These are phyloP conservation scores for Auricularia cornea DNA, from an alignment of 768 basidiomycete species.

Conservation along the genomic window DNA sequence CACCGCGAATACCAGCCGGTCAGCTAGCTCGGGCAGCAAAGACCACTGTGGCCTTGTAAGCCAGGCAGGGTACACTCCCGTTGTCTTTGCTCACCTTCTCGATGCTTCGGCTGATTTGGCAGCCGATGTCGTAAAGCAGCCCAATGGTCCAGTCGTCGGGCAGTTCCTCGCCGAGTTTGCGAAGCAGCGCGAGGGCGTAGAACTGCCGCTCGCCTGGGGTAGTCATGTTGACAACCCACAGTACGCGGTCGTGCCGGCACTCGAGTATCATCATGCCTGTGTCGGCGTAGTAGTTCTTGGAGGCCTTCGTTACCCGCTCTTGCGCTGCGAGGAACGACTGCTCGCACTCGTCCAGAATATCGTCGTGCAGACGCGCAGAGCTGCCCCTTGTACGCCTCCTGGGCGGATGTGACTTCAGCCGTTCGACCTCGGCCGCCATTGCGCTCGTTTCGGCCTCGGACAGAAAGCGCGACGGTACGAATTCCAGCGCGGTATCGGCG, in stretches of 20 bases:
- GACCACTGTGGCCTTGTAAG: slow-evolving; percentile 3
- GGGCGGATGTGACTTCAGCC: slow-evolving; percentile 2
- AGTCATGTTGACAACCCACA: slow-evolving; percentile 33
- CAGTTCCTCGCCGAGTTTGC: slow-evolving; percentile 21
- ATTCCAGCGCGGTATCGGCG: slow-evolving; percentile 11
- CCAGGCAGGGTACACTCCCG: neutral
- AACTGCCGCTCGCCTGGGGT: slow-evolving; percentile 32
- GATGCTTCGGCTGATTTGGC: slow-evolving; percentile 25
- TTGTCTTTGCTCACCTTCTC: slow-evolving; percentile 4
- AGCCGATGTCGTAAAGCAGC: slow-evolving; percentile 27
- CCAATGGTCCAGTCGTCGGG: slow-evolving; percentile 21
- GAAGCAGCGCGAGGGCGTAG: slow-evolving; percentile 28
- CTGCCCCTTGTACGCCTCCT: neutral
- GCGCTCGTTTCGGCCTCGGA: slow-evolving; percentile 11
- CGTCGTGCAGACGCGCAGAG: slow-evolving; percentile 3
- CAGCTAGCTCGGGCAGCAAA: neutral
- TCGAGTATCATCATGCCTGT: slow-evolving; percentile 13
- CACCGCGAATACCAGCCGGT: slow-evolving; percentile 22
- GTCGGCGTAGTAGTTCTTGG: slow-evolving; percentile 6
- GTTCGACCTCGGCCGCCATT: slow-evolving; percentile 13
- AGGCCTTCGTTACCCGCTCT: slow-evolving; percentile 23
- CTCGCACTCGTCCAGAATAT: slow-evolving; percentile 29
- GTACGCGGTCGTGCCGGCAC: slow-evolving; percentile 12
- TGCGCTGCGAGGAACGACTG: slow-evolving; percentile 25
- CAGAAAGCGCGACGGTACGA: slow-evolving; percentile 18